Percentiles rank a stretch among this genome's conserved stretches.
Evolutionary conservation across 805 yeast species (phyloP).

Genomic region (Suhomyces xylopsoci): DNA sequence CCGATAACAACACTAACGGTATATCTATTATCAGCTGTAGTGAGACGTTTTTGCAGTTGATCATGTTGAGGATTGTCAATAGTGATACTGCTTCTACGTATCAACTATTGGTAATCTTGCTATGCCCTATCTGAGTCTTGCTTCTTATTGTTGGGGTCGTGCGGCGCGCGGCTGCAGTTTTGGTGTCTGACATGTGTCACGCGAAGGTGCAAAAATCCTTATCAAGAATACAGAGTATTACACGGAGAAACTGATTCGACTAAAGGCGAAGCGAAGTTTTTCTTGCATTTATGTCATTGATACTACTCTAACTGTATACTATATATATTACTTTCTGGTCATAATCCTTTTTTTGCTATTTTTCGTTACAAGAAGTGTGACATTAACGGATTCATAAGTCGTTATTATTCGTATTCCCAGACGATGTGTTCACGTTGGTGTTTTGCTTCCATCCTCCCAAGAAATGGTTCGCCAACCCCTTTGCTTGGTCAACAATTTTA

Average conservation of each 20-base stretch:
- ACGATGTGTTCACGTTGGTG: neutral
- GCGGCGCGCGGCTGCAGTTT: slow-evolving; percentile 1
- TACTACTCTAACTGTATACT: neutral
- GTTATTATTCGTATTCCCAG: neutral
- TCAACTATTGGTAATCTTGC: neutral
- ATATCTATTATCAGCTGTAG: slow-evolving; percentile 5
- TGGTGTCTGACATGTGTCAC: neutral
- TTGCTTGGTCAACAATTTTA: slow-evolving; percentile 35
- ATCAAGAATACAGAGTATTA: neutral
- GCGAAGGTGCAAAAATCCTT: neutral
- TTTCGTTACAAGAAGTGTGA: neutral
- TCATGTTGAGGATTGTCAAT: neutral
- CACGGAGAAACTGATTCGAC: no score
- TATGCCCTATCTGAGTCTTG: neutral
- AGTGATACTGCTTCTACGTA: neutral
- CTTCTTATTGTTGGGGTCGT: slow-evolving; percentile 1
- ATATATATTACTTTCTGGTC: neutral
- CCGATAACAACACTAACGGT: slow-evolving; percentile 4
- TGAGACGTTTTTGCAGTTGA: slow-evolving; percentile 4
- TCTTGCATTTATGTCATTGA: neutral
- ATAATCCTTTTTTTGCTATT: neutral
- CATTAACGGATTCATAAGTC: slow-evolving; percentile 1
- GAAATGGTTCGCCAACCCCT: slow-evolving; percentile 33
- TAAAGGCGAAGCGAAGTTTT: neutral
- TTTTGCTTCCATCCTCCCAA: slow-evolving; percentile 24